phyloP scores from a whole-genome alignment of 176 grass and related monocot genomes.

The Bromus sterilis region DNA sequence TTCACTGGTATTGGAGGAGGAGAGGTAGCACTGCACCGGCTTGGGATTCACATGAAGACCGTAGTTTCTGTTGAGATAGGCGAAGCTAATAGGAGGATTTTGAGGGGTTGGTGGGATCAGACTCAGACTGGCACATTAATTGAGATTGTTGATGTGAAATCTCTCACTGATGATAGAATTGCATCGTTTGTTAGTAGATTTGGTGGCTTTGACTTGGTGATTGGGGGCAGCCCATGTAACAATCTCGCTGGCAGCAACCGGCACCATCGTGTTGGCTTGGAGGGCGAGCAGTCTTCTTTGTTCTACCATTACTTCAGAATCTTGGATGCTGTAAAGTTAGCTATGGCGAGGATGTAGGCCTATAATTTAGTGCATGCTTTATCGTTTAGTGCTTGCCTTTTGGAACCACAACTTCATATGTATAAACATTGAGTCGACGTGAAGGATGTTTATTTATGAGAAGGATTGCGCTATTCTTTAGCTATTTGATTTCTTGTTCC shows the following conservation, averaged over 20 bases:
- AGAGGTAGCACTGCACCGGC: slow-evolving; percentile 84
- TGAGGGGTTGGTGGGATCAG: slow-evolving; percentile 88
- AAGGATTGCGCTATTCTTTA: neutral
- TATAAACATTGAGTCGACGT: neutral
- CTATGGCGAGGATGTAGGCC: slow-evolving; percentile 36
- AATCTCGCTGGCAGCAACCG: slow-evolving; percentile 86
- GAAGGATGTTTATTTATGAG: neutral
- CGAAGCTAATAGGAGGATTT: slow-evolving; percentile 46
- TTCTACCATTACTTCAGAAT: slow-evolving; percentile 83
- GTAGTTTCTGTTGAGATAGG: slow-evolving; percentile 80
- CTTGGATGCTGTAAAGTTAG: slow-evolving; percentile 35
- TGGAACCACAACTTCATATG: neutral
- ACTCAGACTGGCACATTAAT: slow-evolving; percentile 59
- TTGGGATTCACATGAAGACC: slow-evolving; percentile 55
- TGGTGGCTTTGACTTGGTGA: slow-evolving; percentile 69
- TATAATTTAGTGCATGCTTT: neutral
- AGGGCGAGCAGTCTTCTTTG: slow-evolving; percentile 66
- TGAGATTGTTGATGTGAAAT: slow-evolving; percentile 57
- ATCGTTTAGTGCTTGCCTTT: neutral
- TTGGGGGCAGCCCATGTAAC: slow-evolving; percentile 87
- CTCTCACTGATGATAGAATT: slow-evolving; percentile 26
- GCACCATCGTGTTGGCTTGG: slow-evolving; percentile 57
- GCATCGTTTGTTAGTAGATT: slow-evolving; percentile 19
- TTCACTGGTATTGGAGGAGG: slow-evolving; percentile 96
- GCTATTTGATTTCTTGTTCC: slow-evolving; percentile 3